These are phyloP conservation scores for Penicillium turbatum DNA, from an alignment of 495 filamentous ascomycete genomes.

Conservation along the genomic window DNA sequence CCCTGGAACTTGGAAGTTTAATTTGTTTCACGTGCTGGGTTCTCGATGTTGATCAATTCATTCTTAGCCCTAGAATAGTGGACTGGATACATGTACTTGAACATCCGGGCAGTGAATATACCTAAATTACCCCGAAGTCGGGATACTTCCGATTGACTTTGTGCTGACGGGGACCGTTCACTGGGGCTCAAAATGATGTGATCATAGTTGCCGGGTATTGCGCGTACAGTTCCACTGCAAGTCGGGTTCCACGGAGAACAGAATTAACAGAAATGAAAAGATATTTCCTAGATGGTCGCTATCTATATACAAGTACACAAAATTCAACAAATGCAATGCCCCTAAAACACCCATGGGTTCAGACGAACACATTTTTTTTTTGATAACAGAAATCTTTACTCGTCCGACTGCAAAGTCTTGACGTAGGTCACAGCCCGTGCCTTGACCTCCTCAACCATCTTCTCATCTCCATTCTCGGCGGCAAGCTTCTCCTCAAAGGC, in stretches of 20 bases:
- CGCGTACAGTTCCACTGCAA: not conserved
- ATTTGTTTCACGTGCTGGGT: not conserved
- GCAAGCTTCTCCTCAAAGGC: slow-evolving; percentile 66
- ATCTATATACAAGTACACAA: slow-evolving; percentile 25
- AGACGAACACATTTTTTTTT: slow-evolving; percentile 19
- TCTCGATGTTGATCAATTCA: not conserved
- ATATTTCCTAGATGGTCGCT: slow-evolving; percentile 18
- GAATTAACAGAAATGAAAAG: not conserved
- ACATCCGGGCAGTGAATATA: too few species aligned
- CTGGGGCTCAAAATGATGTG: too few species aligned
- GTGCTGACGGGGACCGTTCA: too few species aligned
- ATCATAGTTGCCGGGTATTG: too few species aligned
- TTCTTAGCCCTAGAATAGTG: too few species aligned
- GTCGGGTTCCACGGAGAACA: not conserved
- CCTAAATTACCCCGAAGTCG: too few species aligned
- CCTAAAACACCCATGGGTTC: slow-evolving; percentile 28
- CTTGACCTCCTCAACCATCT: slow-evolving; percentile 67
- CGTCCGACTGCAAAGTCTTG: slow-evolving; percentile 44
- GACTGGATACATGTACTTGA: too few species aligned
- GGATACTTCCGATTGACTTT: too few species aligned
- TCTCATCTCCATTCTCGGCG: slow-evolving; percentile 53
- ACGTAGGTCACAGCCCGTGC: slow-evolving; percentile 69
- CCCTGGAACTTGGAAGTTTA: not conserved
- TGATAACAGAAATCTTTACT: slow-evolving; percentile 25
- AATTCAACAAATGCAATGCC: slow-evolving; percentile 23